Conservation (phyloP, 257 asterid genomes). For the Euphrasia confusa region DNA sequence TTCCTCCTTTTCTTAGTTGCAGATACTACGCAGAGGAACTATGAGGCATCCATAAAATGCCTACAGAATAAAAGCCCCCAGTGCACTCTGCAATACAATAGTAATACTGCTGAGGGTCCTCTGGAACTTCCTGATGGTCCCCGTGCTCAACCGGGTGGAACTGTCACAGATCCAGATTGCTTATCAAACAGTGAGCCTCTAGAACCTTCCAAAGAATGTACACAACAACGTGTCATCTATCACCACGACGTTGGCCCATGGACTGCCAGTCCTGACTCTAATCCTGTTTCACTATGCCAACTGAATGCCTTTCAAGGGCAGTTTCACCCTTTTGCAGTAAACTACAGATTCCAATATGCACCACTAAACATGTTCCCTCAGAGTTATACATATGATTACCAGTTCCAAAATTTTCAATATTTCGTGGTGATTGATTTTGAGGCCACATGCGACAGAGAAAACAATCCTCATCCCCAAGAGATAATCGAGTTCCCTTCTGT, state of each 20-base stretch:
- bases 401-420: slow-evolving; percentile 64
- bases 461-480: slow-evolving; percentile 80
- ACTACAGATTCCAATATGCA: slow-evolving; percentile 48
- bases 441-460: slow-evolving; percentile 86
- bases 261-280: slow-evolving; percentile 47
- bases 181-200: slow-evolving; percentile 35
- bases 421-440: slow-evolving; percentile 87
- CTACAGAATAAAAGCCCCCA: slow-evolving; percentile 50
- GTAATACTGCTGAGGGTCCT: slow-evolving; percentile 38
- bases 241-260: slow-evolving; percentile 44
- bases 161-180: slow-evolving; percentile 32
- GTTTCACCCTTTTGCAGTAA: slow-evolving; percentile 45
- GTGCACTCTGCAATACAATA: slow-evolving; percentile 38
- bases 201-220: slow-evolving; percentile 43
- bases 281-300: slow-evolving; percentile 33
- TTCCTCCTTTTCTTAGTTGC: slow-evolving; percentile 26
- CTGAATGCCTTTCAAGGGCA: slow-evolving; percentile 50
- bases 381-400: slow-evolving; percentile 41
- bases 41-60: slow-evolving; percentile 60
- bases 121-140: slow-evolving; percentile 38
- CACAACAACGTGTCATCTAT: slow-evolving; percentile 30
- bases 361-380: slow-evolving; percentile 45
- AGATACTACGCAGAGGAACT: slow-evolving; percentile 46
- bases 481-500: slow-evolving; percentile 95
- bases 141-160: slow-evolving; percentile 40